Evolutionary conservation across 306 rosid genomes (phyloP).

Genomic region (Pyrus pyrifolia): DNA sequence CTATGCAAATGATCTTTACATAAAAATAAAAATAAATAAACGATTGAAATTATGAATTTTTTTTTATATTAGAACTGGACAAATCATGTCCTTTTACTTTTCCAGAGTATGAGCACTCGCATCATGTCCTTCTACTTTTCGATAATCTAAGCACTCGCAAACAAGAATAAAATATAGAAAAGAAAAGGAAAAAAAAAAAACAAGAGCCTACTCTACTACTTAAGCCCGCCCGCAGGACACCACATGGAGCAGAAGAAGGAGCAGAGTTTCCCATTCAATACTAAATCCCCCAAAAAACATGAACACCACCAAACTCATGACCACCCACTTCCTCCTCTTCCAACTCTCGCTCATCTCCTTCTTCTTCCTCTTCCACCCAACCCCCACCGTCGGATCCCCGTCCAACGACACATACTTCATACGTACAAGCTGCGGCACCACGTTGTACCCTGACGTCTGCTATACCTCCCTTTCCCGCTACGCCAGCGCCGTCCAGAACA

Average conservation of each 20-base stretch:
- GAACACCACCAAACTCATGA: neutral
- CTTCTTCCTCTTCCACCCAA: neutral
- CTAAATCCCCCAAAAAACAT: neutral
- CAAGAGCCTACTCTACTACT: too few relatives aligned
- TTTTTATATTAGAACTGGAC: too few relatives aligned
- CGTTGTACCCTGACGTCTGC: constrained; percentile 81
- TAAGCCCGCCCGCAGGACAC: neutral
- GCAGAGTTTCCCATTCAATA: neutral
- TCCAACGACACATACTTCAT: constrained; percentile 45
- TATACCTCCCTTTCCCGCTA: constrained; percentile 75
- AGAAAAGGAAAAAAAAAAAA: too few relatives aligned
- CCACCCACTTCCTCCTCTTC: neutral
- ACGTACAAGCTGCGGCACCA: constrained; percentile 65
- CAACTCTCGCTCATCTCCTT: neutral
- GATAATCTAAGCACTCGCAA: too few relatives aligned
- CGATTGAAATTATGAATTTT: too few relatives aligned
- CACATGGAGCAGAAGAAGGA: neutral
- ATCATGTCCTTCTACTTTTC: too few relatives aligned
- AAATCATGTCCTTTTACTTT: too few relatives aligned
- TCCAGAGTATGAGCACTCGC: too few relatives aligned
- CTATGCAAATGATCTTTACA: too few relatives aligned
- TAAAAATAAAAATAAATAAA: too few relatives aligned
- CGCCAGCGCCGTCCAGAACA: constrained; percentile 62
- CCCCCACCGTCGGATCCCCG: constrained; percentile 6
- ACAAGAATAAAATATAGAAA: too few relatives aligned